Evolutionary conservation across 768 basidiomycete genomes (phyloP).

Genomic region (Multifurca ochricompacta): DNA sequence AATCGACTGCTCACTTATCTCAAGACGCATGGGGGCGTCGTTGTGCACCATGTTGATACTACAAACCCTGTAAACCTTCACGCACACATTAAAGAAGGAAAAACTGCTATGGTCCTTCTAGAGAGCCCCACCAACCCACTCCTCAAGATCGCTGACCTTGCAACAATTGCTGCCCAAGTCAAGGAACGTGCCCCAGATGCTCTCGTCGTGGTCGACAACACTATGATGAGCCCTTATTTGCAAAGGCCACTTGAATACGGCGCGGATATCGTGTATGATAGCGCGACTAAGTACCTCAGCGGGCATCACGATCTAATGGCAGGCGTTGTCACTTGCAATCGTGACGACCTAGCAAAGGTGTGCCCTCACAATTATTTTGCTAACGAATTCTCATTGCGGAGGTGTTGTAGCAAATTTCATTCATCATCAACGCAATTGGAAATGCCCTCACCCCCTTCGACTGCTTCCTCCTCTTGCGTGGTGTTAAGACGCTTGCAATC

Average conservation of each 20-base stretch:
- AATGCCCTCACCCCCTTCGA: conserved; percentile 95
- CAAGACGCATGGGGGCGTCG: conserved; percentile 77
- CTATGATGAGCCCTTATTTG: conserved; percentile 99
- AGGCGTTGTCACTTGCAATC: conserved; percentile 86
- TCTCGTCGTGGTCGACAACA: conserved; percentile 88
- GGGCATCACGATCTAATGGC: conserved; percentile 99
- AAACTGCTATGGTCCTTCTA: conserved; percentile 90
- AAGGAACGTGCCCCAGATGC: conserved; percentile 78
- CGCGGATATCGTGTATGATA: conserved; percentile 96
- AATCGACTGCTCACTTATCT: conserved; percentile 91
- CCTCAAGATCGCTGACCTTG: conserved; percentile 89
- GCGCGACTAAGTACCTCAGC: conserved; percentile 94
- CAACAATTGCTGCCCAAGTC: conserved; percentile 72
- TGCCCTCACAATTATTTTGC: conserved; percentile 20
- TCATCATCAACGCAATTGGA: conserved; percentile 88
- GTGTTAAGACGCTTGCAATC: conserved; percentile 91
- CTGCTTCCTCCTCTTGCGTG: conserved; percentile 91
- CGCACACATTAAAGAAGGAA: conserved; percentile 56
- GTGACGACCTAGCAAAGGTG: conserved; percentile 85
- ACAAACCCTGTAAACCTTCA: conserved; percentile 61
- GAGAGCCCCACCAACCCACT: conserved; percentile 98
- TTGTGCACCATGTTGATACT: conserved; percentile 90
- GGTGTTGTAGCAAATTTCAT: conserved; percentile 64
- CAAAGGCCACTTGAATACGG: conserved; percentile 94
- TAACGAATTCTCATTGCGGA: not conserved